phyloP scores from a whole-genome alignment of 495 filamentous ascomycete species.

The Aspergillus sclerotioniger region DNA sequence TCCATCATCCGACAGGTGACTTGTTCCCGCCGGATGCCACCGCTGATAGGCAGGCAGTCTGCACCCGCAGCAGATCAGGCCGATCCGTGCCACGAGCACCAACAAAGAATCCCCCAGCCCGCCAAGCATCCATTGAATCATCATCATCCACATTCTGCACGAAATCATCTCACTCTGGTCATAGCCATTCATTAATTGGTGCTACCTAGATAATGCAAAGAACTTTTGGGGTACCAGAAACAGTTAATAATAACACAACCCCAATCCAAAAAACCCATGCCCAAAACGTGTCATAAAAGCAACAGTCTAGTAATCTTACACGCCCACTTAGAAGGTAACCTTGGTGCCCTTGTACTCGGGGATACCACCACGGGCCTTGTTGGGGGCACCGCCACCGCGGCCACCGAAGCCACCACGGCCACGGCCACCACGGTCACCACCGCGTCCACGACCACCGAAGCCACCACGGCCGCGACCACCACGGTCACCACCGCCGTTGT shows the following conservation, averaged over 20 bases:
- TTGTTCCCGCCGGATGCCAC: background rate
- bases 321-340: constrained; percentile 70
- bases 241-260: constrained; percentile 6
- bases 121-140: too few species aligned
- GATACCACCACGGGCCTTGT: constrained; percentile 70
- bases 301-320: background rate
- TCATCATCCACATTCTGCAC: background rate
- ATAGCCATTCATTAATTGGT: constrained; percentile 8
- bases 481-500: constrained; percentile 52
- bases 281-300: constrained; percentile 13
- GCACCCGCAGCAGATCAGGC: background rate
- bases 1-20: constrained; percentile 7
- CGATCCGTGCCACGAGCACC: background rate
- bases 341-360: constrained; percentile 90
- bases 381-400: constrained; percentile 46
- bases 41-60: background rate
- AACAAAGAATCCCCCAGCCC: constrained; percentile 4
- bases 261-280: constrained; percentile 16
- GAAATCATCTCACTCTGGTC: background rate
- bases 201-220: constrained; percentile 3
- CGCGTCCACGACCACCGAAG: constrained; percentile 53
- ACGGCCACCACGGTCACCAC: constrained; percentile 53
- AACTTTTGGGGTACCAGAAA: constrained; percentile 15
- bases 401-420: constrained; percentile 55
- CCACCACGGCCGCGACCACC: constrained; percentile 51